These are phyloP conservation scores for Coprinopsis marcescibilis DNA, from an alignment of 768 basidiomycete genomes.

Conservation along the genomic window DNA sequence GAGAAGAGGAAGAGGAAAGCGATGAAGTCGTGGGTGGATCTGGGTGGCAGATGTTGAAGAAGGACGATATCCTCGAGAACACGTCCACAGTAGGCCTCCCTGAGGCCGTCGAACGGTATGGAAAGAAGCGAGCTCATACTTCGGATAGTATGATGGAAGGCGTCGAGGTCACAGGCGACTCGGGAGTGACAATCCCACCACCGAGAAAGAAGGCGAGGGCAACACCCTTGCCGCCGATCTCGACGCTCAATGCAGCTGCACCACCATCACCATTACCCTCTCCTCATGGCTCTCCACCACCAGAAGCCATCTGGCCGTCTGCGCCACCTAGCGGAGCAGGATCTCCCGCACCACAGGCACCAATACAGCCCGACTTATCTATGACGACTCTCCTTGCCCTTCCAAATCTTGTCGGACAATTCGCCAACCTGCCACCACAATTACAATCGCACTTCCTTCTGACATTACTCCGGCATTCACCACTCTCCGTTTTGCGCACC, in stretches of 20 bases:
- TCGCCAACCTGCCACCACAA: conserved; percentile 69
- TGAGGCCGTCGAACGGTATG: conserved; percentile 82
- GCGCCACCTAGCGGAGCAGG: conserved; percentile 76
- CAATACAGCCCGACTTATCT: conserved; percentile 76
- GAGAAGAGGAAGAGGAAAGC: conserved; percentile 68
- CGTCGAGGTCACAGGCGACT: conserved; percentile 36
- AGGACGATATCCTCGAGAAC: conserved; percentile 50
- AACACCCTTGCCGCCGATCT: conserved; percentile 51
- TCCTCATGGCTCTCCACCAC: conserved; percentile 78
- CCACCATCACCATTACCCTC: conserved; percentile 84
- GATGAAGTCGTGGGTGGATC: conserved; percentile 57
- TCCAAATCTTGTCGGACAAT: conserved; percentile 76
- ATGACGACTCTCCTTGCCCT: conserved; percentile 83
- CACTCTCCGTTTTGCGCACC: conserved; percentile 85
- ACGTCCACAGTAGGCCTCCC: conserved; percentile 54
- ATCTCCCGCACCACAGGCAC: conserved; percentile 62
- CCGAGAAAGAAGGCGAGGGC: conserved; percentile 76
- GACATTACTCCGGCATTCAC: conserved; percentile 86
- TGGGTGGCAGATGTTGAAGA: conserved; percentile 73
- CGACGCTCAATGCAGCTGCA: conserved; percentile 66
- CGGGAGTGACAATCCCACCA: conserved; percentile 43
- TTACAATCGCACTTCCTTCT: conserved; percentile 93
- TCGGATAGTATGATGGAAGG: conserved; percentile 51
- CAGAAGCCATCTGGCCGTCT: conserved; percentile 72
- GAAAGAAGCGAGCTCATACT: conserved; percentile 75